Percentiles rank a stretch among this genome's conserved stretches.
phyloP scores from a whole-genome alignment of 2,329 filamentous ascomycete genomes.

The Sphaerulina musiva region DNA sequence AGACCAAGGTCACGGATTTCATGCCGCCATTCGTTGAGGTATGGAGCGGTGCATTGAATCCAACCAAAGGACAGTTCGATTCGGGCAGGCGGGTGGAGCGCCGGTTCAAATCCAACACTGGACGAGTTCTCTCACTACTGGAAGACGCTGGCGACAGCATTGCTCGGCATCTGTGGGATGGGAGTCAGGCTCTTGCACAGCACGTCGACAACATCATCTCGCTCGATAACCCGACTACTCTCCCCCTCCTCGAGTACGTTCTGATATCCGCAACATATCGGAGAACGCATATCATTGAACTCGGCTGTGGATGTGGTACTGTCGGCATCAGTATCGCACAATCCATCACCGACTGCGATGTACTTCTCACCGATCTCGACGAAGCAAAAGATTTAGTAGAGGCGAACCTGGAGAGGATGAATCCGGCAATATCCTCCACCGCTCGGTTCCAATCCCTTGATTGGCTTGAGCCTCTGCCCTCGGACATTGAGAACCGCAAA shows the following conservation, averaged over 20 bases:
- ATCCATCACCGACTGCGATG: constrained; percentile 45
- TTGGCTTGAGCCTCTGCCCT: constrained; percentile 53
- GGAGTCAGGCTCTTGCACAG: constrained; percentile 52
- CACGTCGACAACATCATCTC: constrained; percentile 44
- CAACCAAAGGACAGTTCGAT: constrained; percentile 34
- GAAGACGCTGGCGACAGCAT: constrained; percentile 69
- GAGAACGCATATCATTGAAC: constrained; percentile 52
- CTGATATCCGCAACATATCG: constrained; percentile 37
- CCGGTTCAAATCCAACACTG: constrained; percentile 42
- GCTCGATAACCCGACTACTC: constrained; percentile 24
- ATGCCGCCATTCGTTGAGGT: constrained; percentile 47
- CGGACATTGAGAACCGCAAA: constrained; percentile 32
- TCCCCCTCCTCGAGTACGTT: constrained; percentile 35
- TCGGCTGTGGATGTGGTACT: constrained; percentile 63
- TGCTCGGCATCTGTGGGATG: constrained; percentile 65
- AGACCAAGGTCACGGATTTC: constrained; percentile 29
- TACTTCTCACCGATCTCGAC: constrained; percentile 59
- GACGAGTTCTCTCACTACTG: constrained; percentile 47
- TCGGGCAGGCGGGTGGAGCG: constrained; percentile 52
- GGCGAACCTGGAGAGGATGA: constrained; percentile 48
- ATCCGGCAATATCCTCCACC: constrained; percentile 38
- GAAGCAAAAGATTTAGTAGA: constrained; percentile 57
- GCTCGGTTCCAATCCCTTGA: constrained; percentile 51
- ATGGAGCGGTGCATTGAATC: constrained; percentile 47
- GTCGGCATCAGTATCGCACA: constrained; percentile 59